Base-by-base conservation (phyloP, 352 stramenopile species). In the Pythium vanterpoolii region DNA sequence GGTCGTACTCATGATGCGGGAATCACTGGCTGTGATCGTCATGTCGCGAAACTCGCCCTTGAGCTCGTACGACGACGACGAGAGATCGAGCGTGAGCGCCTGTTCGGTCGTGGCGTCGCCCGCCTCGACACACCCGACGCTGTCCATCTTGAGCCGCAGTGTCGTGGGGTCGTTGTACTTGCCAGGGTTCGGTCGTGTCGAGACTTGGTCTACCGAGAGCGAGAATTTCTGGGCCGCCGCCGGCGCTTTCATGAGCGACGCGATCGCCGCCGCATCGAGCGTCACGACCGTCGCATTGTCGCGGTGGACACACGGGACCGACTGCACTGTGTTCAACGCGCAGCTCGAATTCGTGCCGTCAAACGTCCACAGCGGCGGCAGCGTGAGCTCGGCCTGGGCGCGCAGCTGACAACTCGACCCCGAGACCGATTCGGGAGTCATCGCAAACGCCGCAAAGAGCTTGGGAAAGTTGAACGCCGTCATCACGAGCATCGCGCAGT, bases 391-490 rank as follows among this genome's bases (percentile, higher is more conserved):
- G 21, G 87, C 67, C 46, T 80, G 62, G 7, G 70, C 69, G 13
- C 72, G 69, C 26, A 87, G 90, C 36, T 73, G 69, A 46, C 83
- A 93, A 9, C 50, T 42, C 5, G 44, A 47, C 8, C 62, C 52
- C 5, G 54, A 24, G 16, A 93, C 61, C 8, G 71, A 83, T 21
- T 55, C 47, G 7, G 66, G 31, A 10, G 79, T 76, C 5, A 93
- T 56, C 56, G 83, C 74, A 55, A 86, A 88, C n/a, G 76, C 74
- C 30, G 71, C 55, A 34, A 93, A 72, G 68, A 91, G 76, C 46
- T 73, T 68, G 3, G 83, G 83, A 47, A 93, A 93, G 61, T 91
- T 84, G 67, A 84, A 93, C 9, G 28, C 66, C 44, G 79, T 88
- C 33, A 60, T 43, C 8, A 76, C 64, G 30, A 83, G 66, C 47